These are phyloP conservation scores for Dactylellina parvicollis DNA, from an alignment of 2,329 filamentous ascomycete genomes.

Conservation along the genomic window DNA sequence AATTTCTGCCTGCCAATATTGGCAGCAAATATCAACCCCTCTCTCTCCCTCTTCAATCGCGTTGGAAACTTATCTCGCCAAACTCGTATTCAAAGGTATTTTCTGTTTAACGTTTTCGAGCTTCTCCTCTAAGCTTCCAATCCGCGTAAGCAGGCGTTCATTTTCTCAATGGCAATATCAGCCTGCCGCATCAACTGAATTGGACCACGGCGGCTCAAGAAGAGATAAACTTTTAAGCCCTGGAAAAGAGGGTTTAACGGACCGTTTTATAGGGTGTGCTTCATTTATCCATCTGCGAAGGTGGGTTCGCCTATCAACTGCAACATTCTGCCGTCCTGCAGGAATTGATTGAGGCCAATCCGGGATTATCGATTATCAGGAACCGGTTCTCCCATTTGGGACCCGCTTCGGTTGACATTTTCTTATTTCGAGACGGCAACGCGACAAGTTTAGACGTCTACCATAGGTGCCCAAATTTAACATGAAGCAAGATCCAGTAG, in stretches of 20 bases:
- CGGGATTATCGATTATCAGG: conserved; percentile 13
- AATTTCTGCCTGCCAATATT: background rate
- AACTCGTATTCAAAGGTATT: no score
- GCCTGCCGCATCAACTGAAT: background rate
- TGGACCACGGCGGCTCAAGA: no score
- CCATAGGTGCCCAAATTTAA: no score
- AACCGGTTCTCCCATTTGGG: background rate
- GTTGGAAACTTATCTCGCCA: background rate
- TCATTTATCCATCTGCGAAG: conserved; percentile 9
- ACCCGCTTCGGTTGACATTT: conserved; percentile 35
- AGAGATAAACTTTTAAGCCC: conserved; percentile 5
- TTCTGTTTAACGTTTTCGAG: background rate
- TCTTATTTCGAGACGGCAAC: conserved; percentile 12
- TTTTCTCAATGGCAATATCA: background rate
- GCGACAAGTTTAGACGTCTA: background rate
- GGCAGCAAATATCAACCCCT: background rate
- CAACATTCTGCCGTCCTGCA: background rate
- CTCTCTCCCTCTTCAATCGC: background rate
- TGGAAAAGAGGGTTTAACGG: background rate
- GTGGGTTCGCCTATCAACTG: background rate
- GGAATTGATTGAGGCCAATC: background rate
- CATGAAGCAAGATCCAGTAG: no score
- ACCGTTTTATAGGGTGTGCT: background rate
- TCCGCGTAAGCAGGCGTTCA: background rate
- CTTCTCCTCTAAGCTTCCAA: conserved; percentile 27